Conservation (phyloP, 306 rosid species). For the Rosa lucieae region DNA sequence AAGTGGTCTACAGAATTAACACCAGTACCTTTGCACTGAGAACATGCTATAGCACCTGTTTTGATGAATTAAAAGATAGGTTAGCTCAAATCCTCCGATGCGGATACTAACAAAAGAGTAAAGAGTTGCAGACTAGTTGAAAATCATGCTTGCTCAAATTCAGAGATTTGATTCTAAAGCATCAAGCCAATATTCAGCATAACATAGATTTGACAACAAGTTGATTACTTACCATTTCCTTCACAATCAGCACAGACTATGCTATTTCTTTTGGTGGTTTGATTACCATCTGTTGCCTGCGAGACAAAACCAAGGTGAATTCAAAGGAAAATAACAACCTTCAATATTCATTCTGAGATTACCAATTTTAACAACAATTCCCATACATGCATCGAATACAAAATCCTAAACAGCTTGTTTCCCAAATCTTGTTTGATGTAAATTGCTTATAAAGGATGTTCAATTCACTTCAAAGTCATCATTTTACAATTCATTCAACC, state of each 20-base stretch:
- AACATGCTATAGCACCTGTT: conserved; percentile 64
- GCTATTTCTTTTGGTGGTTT: conserved; percentile 45
- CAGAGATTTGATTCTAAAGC: neutral
- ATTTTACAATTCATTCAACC: neutral
- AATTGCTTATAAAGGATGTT: neutral
- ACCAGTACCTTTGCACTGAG: conserved; percentile 85
- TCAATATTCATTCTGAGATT: neutral
- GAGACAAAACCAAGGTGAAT: conserved; percentile 30
- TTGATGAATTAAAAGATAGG: conserved; percentile 16
- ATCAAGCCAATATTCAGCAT: neutral
- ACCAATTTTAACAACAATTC: neutral
- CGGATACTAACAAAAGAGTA: conserved; percentile 8
- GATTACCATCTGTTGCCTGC: conserved; percentile 66
- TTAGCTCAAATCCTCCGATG: conserved; percentile 18
- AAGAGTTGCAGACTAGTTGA: conserved; percentile 4
- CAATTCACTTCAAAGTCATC: neutral
- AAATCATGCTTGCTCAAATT: neutral
- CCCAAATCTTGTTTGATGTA: neutral
- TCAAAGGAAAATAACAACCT: conserved; percentile 10
- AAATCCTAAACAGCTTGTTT: neutral
- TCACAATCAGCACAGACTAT: conserved; percentile 73
- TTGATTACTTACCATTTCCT: conserved; percentile 75
- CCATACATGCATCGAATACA: neutral
- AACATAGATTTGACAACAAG: neutral
- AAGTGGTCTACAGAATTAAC: conserved; percentile 88